A percentile compares a stretch with the other conserved stretches of the same genome.
These are phyloP conservation scores for Carex littledalei DNA, from an alignment of 176 grass and related monocot species.

Conservation along the genomic window DNA sequence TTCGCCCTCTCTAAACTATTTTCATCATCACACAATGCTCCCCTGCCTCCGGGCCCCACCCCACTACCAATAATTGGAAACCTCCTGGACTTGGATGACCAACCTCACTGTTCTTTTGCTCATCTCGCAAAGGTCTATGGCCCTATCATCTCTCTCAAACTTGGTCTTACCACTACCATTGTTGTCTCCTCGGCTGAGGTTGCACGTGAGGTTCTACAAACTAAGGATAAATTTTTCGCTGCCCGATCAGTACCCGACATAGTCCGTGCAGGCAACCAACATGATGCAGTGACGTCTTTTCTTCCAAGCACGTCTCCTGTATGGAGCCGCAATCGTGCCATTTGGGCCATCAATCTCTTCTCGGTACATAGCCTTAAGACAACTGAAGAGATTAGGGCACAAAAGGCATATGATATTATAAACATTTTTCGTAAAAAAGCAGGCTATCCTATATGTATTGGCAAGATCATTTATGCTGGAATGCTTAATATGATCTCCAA, in stretches of 20 bases:
- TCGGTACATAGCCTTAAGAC: constrained; percentile 21
- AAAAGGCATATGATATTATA: constrained; percentile 26
- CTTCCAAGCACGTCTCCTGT: constrained; percentile 9
- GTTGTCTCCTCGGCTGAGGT: constrained; percentile 34
- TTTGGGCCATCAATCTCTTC: constrained; percentile 25
- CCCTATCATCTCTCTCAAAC: constrained; percentile 31
- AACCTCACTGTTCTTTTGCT: too few species aligned
- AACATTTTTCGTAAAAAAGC: not conserved
- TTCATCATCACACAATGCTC: not conserved
- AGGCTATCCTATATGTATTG: not conserved
- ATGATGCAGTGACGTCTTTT: constrained; percentile 6
- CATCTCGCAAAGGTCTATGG: constrained; percentile 2
- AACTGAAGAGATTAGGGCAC: not conserved
- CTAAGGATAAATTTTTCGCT: constrained; percentile 18
- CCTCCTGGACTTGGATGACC: too few species aligned
- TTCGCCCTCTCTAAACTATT: constrained; percentile 5
- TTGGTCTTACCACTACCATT: constrained; percentile 25
- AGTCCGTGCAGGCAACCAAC: not conserved
- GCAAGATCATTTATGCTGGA: not conserved
- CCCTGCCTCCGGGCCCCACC: constrained; percentile 18
- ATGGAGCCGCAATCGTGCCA: constrained; percentile 27
- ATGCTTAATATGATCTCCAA: constrained; percentile 25
- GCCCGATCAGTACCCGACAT: constrained; percentile 21
- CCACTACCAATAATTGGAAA: not conserved
- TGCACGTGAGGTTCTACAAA: constrained; percentile 20